Conservation (phyloP, 495 filamentous ascomycete genomes). For the Collariella sp. region DNA sequence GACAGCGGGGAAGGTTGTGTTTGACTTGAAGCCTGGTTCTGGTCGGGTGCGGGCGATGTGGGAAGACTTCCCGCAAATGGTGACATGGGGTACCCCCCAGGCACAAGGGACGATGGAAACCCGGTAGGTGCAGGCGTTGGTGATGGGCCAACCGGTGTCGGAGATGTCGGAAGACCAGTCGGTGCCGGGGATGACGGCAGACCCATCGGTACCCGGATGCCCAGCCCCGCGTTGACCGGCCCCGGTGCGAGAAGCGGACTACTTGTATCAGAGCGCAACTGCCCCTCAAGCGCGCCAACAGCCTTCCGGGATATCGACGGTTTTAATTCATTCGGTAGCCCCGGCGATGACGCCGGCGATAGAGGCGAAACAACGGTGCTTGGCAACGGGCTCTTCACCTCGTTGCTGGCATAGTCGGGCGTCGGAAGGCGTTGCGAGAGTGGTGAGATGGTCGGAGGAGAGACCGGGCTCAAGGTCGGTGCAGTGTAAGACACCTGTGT, state of each 20-base stretch:
- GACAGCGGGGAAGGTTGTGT: slow-evolving; percentile 9
- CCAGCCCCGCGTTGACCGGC: slow-evolving; percentile 5
- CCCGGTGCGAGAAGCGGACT: slow-evolving; percentile 9
- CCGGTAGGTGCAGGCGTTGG: background rate
- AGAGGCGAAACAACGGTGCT: slow-evolving; percentile 19
- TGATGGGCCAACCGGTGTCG: background rate
- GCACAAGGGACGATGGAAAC: too few species aligned
- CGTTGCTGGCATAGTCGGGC: slow-evolving; percentile 20
- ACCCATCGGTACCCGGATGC: slow-evolving; percentile 12
- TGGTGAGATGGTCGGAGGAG: slow-evolving; percentile 10
- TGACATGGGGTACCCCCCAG: too few species aligned
- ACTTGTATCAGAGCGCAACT: slow-evolving; percentile 12
- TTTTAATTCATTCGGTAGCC: slow-evolving; percentile 10
- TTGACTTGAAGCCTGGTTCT: background rate
- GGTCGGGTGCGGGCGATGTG: background rate
- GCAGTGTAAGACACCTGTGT: background rate
- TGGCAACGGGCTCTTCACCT: slow-evolving; percentile 13
- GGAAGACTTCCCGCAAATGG: too few species aligned
- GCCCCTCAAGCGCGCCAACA: slow-evolving; percentile 1
- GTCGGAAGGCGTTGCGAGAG: slow-evolving; percentile 17
- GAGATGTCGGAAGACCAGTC: background rate
- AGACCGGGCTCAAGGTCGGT: slow-evolving; percentile 6
- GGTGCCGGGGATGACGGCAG: slow-evolving; percentile 16
- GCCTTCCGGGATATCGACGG: slow-evolving; percentile 5
- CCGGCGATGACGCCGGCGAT: slow-evolving; percentile 27